phyloP scores from a whole-genome alignment of 371 early-diverging fungal genomes.

The Apophysomyces ossiformis region DNA sequence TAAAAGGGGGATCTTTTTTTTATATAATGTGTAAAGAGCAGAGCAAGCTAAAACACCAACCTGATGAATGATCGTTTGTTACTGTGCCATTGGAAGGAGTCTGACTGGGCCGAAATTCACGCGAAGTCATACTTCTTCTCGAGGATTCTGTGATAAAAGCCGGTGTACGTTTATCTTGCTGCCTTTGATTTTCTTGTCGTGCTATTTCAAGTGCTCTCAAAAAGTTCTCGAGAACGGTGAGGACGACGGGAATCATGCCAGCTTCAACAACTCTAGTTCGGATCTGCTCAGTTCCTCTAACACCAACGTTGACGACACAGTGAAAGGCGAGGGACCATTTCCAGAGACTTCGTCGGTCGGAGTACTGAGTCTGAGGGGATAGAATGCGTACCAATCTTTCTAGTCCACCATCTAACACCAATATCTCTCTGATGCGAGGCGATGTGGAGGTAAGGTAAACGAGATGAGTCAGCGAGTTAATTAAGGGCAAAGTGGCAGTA shows the following conservation, averaged over 20 bases:
- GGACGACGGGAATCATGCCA: slow-evolving; percentile 79
- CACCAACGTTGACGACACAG: slow-evolving; percentile 85
- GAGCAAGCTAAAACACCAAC: slow-evolving; percentile 30
- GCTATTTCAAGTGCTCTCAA: slow-evolving; percentile 60
- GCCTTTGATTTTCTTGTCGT: slow-evolving; percentile 48
- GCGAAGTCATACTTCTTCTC: not conserved
- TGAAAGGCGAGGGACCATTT: slow-evolving; percentile 87
- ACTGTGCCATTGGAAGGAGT: not conserved
- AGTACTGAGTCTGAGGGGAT: slow-evolving; percentile 60
- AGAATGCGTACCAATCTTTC: slow-evolving; percentile 84
- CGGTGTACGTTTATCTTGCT: not conserved
- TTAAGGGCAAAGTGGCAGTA: slow-evolving; percentile 83
- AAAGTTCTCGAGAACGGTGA: slow-evolving; percentile 77
- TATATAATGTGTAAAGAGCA: slow-evolving; percentile 8
- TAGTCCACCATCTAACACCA: slow-evolving; percentile 89
- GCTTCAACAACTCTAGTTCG: slow-evolving; percentile 85
- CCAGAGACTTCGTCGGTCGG: slow-evolving; percentile 73
- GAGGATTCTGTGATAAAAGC: not conserved
- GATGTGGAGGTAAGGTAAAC: slow-evolving; percentile 84
- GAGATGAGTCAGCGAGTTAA: slow-evolving; percentile 87
- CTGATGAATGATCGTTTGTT: slow-evolving; percentile 12
- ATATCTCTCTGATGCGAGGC: slow-evolving; percentile 80
- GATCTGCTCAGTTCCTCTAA: slow-evolving; percentile 82
- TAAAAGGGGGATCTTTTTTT: not conserved
- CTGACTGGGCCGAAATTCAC: not conserved